Base-by-base conservation (phyloP, 768 basidiomycete species). In the Macrolepiota dolichaula region DNA sequence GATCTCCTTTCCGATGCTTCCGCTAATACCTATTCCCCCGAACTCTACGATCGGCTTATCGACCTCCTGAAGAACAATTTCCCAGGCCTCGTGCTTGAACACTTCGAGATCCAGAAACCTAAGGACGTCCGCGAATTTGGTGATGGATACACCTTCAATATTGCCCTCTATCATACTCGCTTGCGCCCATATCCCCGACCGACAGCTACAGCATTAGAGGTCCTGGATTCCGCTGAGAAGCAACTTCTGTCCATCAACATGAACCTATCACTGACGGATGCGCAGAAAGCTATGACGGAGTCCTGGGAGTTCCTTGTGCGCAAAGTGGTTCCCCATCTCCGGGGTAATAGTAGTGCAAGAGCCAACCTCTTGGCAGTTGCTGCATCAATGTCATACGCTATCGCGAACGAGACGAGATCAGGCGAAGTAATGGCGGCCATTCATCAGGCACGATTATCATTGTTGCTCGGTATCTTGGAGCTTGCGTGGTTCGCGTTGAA, bases 381-480 rank as follows among this genome's bases (percentile, higher is more conserved):
- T 0, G 79, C 85, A 1, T 80, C 83, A 0, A 80, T 92, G 9
- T 91, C 92, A 3, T 82, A 77, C 24, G 82, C 81, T 49, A 82
- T 94, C 29, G 83, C 90, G 0, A 71, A 71, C 19, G 95, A 96
- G 73, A 78, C 73, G 40, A 82, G 93, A 36, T 79, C 77, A 4
- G 95, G 95, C 0, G 89, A 94, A 61, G 89, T 95, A 83, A 91
- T 95, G 85, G 80, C 88, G 0, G 82, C 83, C 0, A 86, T 95
- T 15, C 94, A 98, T 64, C 82, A 84, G 1, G 84, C 88, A 24
- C 81, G 93, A 35, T 74, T 98, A 24, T 81, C 84, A 3, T 78
- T 96, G 1, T 77, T 97, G 1, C 79, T 94, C 24, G 82, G 88
- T 0, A 71, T 96, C 53, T 77, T 94, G n/a, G 91, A 97, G 65